These are phyloP conservation scores for Backusella sp. DNA, from an alignment of 192 early-diverging fungal species.

Conservation along the genomic window DNA sequence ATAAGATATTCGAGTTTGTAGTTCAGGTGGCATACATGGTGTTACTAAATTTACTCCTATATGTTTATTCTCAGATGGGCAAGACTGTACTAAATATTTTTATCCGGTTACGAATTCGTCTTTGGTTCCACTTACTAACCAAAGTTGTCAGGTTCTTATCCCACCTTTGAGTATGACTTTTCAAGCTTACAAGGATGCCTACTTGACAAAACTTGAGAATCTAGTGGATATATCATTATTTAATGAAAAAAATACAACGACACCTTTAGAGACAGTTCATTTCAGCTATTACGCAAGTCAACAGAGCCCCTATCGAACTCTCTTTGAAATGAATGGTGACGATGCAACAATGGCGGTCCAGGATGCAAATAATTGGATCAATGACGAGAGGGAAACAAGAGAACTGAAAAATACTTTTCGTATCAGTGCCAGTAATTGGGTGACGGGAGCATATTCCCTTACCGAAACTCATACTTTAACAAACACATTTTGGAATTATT, in stretches of 20 bases:
- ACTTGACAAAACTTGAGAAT: background rate
- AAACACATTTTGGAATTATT: slow-evolving; percentile 7
- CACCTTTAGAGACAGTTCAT: background rate
- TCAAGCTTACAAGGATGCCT: background rate
- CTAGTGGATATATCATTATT: background rate
- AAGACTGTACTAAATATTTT: too few relatives aligned
- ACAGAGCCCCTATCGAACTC: background rate
- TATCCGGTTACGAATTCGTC: too few relatives aligned
- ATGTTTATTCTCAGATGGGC: too few relatives aligned
- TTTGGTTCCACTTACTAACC: background rate
- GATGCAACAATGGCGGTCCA: background rate
- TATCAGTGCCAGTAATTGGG: background rate
- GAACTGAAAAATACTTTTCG: background rate
- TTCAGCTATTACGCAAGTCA: slow-evolving; percentile 4
- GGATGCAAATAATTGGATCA: background rate
- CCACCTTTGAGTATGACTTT: background rate
- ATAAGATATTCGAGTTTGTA: too few relatives aligned
- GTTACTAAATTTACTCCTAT: too few relatives aligned
- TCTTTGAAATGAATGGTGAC: background rate
- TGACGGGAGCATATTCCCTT: background rate
- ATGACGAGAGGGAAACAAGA: background rate
- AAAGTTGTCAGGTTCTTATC: background rate
- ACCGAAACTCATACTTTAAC: background rate
- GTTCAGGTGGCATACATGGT: too few relatives aligned
- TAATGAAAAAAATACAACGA: background rate